Evolutionary conservation across 2,329 filamentous ascomycete genomes (phyloP).

Genomic region (Hypoxylon sp.): DNA sequence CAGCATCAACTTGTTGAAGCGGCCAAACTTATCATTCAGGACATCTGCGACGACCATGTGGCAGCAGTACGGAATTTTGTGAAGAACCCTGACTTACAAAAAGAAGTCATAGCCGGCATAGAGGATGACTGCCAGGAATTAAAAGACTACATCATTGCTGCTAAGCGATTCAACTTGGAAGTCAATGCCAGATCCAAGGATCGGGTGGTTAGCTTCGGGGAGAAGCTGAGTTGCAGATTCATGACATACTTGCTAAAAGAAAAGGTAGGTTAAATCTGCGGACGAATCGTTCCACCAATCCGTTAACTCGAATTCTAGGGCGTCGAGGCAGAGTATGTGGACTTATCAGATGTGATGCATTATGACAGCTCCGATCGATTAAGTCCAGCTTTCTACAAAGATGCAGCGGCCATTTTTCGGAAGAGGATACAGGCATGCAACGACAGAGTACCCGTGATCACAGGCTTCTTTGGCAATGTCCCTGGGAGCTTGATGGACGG

Average conservation of each 20-base stretch:
- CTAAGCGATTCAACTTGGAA: constrained; percentile 78
- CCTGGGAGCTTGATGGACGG: constrained; percentile 90
- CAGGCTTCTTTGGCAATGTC: constrained; percentile 95
- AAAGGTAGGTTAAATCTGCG: constrained; percentile 61
- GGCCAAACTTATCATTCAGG: constrained; percentile 82
- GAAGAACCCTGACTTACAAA: constrained; percentile 68
- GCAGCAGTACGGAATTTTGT: constrained; percentile 77
- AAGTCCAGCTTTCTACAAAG: constrained; percentile 78
- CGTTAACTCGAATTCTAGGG: constrained; percentile 65
- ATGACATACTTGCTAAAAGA: constrained; percentile 90
- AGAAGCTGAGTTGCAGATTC: constrained; percentile 94
- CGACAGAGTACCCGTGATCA: constrained; percentile 81
- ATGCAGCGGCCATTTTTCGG: constrained; percentile 72
- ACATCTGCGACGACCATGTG: constrained; percentile 87
- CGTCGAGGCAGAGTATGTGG: constrained; percentile 89
- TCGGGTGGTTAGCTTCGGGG: constrained; percentile 92
- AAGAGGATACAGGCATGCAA: constrained; percentile 76
- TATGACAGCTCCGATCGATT: constrained; percentile 73
- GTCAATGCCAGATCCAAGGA: constrained; percentile 85
- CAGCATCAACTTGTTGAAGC: constrained; percentile 71
- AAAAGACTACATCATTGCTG: constrained; percentile 77
- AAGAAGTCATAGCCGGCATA: constrained; percentile 75
- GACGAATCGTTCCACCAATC: background rate
- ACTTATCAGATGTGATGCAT: constrained; percentile 86
- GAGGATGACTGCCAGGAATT: constrained; percentile 85